These are phyloP conservation scores for Alternaria rosae DNA, from an alignment of 2,329 filamentous ascomycete species.

Conservation along the genomic window DNA sequence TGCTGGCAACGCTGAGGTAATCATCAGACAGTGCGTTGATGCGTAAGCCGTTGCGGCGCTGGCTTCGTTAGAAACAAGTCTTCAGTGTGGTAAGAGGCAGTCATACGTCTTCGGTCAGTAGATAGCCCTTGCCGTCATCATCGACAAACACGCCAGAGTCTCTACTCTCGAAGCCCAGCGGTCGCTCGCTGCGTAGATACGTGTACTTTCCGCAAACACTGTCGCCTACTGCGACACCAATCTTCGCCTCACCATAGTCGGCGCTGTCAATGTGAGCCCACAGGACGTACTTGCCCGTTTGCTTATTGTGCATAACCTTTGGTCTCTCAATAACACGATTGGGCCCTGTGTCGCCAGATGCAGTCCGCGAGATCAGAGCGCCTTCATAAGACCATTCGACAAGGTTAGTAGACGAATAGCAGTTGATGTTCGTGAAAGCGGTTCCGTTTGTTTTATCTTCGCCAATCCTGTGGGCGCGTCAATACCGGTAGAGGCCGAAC, in stretches of 20 bases:
- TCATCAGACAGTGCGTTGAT: constrained; percentile 65
- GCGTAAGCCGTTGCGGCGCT: constrained; percentile 65
- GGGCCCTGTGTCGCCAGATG: constrained; percentile 66
- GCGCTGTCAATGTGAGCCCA: constrained; percentile 72
- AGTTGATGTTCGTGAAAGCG: constrained; percentile 70
- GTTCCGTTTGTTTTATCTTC: constrained; percentile 72
- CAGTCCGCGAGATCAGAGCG: constrained; percentile 63
- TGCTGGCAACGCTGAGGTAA: constrained; percentile 60
- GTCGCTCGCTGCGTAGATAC: constrained; percentile 57
- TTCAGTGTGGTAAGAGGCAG: neutral
- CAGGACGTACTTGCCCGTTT: constrained; percentile 70
- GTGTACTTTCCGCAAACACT: constrained; percentile 68
- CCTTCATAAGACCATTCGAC: constrained; percentile 70
- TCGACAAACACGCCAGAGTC: constrained; percentile 70
- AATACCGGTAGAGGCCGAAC: neutral
- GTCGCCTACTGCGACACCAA: constrained; percentile 68
- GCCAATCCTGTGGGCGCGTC: constrained; percentile 60
- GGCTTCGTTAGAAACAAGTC: constrained; percentile 4
- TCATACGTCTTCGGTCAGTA: constrained; percentile 69
- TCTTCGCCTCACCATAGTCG: constrained; percentile 69
- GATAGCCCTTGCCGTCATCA: constrained; percentile 66
- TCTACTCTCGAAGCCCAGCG: constrained; percentile 60
- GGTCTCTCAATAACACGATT: constrained; percentile 71
- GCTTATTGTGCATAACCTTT: constrained; percentile 72
- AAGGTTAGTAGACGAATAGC: constrained; percentile 69